Base-by-base conservation (phyloP, 139 green algal genomes). In the Marvania coccoides region DNA sequence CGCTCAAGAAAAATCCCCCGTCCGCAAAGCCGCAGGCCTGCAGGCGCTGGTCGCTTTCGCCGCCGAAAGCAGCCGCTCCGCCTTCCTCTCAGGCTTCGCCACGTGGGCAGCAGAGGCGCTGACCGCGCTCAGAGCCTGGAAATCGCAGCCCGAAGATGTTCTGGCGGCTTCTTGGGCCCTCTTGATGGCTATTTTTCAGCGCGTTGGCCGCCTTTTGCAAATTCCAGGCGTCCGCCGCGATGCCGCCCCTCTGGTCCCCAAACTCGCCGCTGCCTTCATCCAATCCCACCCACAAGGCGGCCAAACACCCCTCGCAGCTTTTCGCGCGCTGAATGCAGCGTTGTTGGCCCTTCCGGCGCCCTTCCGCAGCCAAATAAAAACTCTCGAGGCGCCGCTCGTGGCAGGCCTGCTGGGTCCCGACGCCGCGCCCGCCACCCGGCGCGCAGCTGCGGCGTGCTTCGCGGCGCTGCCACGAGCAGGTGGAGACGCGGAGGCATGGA, bases 161-260 rank as follows among this genome's bases (percentile, higher is more conserved):
- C 42, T 51, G 19, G 57, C 56, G 8, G 55, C 61, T 24, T 38
- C 37, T 0, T 57, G 30, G 36, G 4, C 33, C 29, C 47, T 58
- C 65, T 26, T 73, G 58, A 42, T 57, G 5, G 39, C 62, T 1
- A 74, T 85, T 6, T 85, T 79, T 31, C 5, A 6, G 7, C 63
- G 78, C 14, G 10, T 84, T 33, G 47, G 42, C 19, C 63, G 60
- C 38, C 64, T 82, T 34, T 69, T 85, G 2, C 75, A 85, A 1
- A 58, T 85, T 13, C 76, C 76, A 2, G 78, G 76, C 7, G 64
- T 85, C 45, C 63, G 78, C 15, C 64, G 77, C 1, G 78, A 85
- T 19, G 68, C 57, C 1, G 59, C 63, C 1, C 55, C 61, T 10
- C 45, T 61, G 4, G 76, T 64, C 29, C 54, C 65, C 19, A 74